Evolutionary conservation across 2,329 filamentous ascomycete species (phyloP).

Genomic region (Fusarium burgessii): DNA sequence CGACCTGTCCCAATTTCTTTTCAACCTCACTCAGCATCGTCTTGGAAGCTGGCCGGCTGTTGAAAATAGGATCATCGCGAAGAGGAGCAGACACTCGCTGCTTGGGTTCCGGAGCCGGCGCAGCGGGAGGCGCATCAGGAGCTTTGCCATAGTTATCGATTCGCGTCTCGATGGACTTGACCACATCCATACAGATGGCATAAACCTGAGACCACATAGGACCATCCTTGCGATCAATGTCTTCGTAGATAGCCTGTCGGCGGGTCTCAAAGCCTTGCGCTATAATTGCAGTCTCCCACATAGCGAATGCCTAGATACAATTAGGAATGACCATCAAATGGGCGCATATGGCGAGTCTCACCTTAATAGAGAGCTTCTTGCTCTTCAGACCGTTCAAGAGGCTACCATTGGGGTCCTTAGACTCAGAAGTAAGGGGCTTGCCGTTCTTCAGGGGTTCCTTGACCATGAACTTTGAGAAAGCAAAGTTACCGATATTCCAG

Average conservation of each 20-base stretch:
- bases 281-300: slow-evolving; percentile 91
- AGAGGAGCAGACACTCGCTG: slow-evolving; percentile 56
- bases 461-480: slow-evolving; percentile 84
- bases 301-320: slow-evolving; percentile 76
- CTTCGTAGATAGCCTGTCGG: slow-evolving; percentile 84
- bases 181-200: slow-evolving; percentile 73
- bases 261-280: slow-evolving; percentile 79
- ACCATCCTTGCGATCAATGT: slow-evolving; percentile 85
- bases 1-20: slow-evolving; percentile 58
- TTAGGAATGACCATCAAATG: slow-evolving; percentile 30
- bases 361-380: slow-evolving; percentile 82
- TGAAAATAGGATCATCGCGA: slow-evolving; percentile 60
- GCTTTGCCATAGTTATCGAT: slow-evolving; percentile 72
- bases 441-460: slow-evolving; percentile 86
- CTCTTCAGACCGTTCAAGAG: slow-evolving; percentile 85
- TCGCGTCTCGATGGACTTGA: slow-evolving; percentile 75
- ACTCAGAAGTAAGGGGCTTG: slow-evolving; percentile 84
- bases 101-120: slow-evolving; percentile 49
- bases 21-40: slow-evolving; percentile 59
- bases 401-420: slow-evolving; percentile 92
- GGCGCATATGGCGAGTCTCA: slow-evolving; percentile 51
- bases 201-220: slow-evolving; percentile 86
- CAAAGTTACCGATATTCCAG: slow-evolving; percentile 81
- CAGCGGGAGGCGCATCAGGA: slow-evolving; percentile 48
- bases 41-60: slow-evolving; percentile 52